Base-by-base conservation (phyloP, 768 basidiomycete genomes). In the Brasilioporus rufonigricans region DNA sequence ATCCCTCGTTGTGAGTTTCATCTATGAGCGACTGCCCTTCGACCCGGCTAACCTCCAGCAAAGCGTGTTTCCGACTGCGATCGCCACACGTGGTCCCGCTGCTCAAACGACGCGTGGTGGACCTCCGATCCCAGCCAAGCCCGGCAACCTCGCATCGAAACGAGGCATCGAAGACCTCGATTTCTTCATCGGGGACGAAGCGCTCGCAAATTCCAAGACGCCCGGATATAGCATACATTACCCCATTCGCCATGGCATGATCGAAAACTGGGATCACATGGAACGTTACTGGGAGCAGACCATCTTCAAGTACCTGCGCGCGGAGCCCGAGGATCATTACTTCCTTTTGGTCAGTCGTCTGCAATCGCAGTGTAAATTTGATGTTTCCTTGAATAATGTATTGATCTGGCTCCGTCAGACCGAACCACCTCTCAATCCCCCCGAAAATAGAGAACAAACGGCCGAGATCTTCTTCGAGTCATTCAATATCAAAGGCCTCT, bases 401-500 rank as follows among this genome's bases (percentile, higher is more conserved):
- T 36, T 61, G 29, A 61, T 50, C 5, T 36, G 12, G 9, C 4
- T n/a, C 11, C 5, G 36, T 47, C 57, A 98, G 96, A 99, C 97
- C n/a, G 97, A 99, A 68, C 97, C 97, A 5, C 96, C 97, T 23
- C 85, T 99, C 53, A 98, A 99, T 69, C 84, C 96, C 0, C 97
- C 97, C 1, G 97, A 99, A 77, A 99, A 98, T 77, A 82, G 97
- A 64, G 97, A 99, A 73, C 96, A 96, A 72, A 98, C 96, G 0
- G 97, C 97, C 19, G 96, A 98, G 70, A 98, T 98, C 76, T 98
- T 99, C 82, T 99, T 98, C 72, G 97, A 99, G 75, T 96, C 93
- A 0, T 99, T 99, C 85, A 98, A 98, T 74, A 95, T 98, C 76
- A 91, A 94, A 69, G 96, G 96, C 21, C 39, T 39, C 9, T 39